A percentile compares a stretch with the other conserved stretches of the same genome.
These are phyloP conservation scores for Akanthomyces dipterigenus DNA, from an alignment of 2,329 filamentous ascomycete genomes.

Conservation along the genomic window DNA sequence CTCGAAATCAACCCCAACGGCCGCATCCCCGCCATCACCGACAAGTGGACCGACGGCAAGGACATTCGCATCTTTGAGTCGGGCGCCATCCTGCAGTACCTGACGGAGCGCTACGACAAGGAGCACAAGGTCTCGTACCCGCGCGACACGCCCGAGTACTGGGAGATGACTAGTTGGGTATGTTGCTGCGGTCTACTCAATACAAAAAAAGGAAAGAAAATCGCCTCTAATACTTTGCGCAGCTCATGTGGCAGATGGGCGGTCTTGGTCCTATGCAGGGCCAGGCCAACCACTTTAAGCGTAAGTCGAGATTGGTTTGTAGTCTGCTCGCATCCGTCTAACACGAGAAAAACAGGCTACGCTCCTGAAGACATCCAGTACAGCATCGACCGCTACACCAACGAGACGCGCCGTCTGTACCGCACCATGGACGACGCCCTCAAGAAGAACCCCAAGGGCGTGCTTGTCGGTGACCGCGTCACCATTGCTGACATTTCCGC, in stretches of 20 bases:
- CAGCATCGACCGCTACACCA: conserved; percentile 73
- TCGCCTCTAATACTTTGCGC: neutral
- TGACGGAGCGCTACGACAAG: conserved; percentile 73
- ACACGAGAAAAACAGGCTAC: conserved; percentile 43
- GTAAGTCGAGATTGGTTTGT: conserved; percentile 30
- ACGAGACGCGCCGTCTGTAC: conserved; percentile 79
- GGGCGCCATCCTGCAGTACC: conserved; percentile 77
- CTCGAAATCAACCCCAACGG: conserved; percentile 89
- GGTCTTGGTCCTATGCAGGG: conserved; percentile 76
- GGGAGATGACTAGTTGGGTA: conserved; percentile 74
- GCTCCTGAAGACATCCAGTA: conserved; percentile 79
- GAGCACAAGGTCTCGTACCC: conserved; percentile 81
- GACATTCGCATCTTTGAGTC: conserved; percentile 74
- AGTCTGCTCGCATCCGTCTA: neutral
- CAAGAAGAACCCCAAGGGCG: conserved; percentile 46
- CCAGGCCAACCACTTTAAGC: conserved; percentile 76
- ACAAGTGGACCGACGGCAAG: conserved; percentile 67
- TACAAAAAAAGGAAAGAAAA: neutral
- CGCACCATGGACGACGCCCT: conserved; percentile 69
- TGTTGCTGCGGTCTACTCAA: conserved; percentile 13
- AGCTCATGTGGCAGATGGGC: conserved; percentile 69
- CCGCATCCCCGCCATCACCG: conserved; percentile 80
- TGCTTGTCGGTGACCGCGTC: conserved; percentile 59
- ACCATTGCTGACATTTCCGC: conserved; percentile 75
- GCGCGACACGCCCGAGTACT: conserved; percentile 63